phyloP scores from a whole-genome alignment of 345 rosid species.

The Moricandia arvensis region DNA sequence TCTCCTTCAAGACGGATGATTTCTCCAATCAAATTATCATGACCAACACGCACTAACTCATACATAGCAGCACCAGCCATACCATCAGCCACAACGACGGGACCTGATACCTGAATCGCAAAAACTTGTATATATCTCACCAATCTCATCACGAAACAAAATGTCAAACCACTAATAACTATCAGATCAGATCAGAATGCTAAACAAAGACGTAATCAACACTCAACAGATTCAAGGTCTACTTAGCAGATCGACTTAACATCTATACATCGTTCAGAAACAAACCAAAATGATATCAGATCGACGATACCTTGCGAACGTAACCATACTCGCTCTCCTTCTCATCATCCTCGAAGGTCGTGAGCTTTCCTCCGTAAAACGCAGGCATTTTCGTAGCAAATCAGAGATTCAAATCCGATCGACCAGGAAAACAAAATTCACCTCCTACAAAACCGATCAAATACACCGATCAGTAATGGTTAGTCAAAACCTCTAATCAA shows the following conservation, averaged over 20 bases:
- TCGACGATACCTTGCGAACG: conserved; percentile 79
- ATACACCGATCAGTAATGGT: neutral
- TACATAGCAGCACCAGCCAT: conserved; percentile 99
- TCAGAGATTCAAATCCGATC: neutral
- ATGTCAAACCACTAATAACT: conserved; percentile 4
- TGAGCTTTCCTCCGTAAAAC: conserved; percentile 76
- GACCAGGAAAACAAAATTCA: no score
- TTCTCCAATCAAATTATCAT: conserved; percentile 95
- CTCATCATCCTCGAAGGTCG: conserved; percentile 93
- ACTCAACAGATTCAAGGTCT: neutral
- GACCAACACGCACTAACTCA: conserved; percentile 97
- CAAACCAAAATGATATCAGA: conserved; percentile 21
- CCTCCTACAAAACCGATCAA: neutral
- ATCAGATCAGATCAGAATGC: conserved; percentile 21
- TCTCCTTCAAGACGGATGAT: conserved; percentile 98
- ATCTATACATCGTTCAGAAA: conserved; percentile 1
- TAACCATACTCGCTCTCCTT: conserved; percentile 99
- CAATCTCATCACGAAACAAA: conserved; percentile 22
- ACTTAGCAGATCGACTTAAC: neutral
- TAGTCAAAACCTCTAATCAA: neutral
- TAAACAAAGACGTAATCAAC: neutral
- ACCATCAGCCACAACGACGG: conserved; percentile 98
- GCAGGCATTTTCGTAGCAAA: conserved; percentile 63
- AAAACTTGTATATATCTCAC: neutral
- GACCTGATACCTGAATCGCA: conserved; percentile 86